A percentile compares a stretch with the other conserved stretches of the same genome.
phyloP scores from a whole-genome alignment of 306 rosid genomes.

The Medicago arabica region DNA sequence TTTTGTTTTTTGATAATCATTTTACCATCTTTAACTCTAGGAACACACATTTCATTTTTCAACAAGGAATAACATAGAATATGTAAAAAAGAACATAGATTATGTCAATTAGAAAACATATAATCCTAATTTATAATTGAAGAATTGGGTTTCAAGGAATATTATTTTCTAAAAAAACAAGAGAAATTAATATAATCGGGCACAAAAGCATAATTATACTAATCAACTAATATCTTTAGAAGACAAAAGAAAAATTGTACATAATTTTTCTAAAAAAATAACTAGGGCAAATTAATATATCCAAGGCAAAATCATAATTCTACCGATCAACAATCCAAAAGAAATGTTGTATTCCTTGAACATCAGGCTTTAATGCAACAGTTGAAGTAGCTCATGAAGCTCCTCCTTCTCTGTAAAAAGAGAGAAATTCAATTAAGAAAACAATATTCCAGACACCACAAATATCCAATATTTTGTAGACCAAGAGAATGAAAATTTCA shows the following conservation, averaged over 20 bases:
- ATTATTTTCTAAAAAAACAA: neutral
- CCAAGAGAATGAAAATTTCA: neutral
- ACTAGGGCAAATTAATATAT: conserved; percentile 4
- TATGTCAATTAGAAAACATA: neutral
- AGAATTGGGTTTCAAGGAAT: neutral
- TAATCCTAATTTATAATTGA: neutral
- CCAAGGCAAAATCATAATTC: conserved; percentile 37
- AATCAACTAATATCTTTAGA: neutral
- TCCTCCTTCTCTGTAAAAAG: conserved; percentile 65
- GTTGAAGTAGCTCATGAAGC: conserved; percentile 87
- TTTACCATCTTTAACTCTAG: too few species aligned
- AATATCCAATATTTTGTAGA: conserved; percentile 15
- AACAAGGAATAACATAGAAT: neutral
- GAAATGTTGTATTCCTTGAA: conserved; percentile 7
- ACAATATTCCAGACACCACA: neutral
- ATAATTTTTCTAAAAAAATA: conserved; percentile 8
- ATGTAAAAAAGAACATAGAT: too few species aligned
- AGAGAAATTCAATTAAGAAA: conserved; percentile 3
- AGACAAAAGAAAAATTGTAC: neutral
- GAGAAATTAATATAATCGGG: neutral
- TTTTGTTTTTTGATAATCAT: too few species aligned
- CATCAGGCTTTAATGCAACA: conserved; percentile 80
- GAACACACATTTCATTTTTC: too few species aligned
- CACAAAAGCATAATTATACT: neutral
- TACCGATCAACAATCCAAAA: conserved; percentile 25